Base-by-base conservation (phyloP, 164 flowering plant genomes). In the Platanus orientalis region DNA sequence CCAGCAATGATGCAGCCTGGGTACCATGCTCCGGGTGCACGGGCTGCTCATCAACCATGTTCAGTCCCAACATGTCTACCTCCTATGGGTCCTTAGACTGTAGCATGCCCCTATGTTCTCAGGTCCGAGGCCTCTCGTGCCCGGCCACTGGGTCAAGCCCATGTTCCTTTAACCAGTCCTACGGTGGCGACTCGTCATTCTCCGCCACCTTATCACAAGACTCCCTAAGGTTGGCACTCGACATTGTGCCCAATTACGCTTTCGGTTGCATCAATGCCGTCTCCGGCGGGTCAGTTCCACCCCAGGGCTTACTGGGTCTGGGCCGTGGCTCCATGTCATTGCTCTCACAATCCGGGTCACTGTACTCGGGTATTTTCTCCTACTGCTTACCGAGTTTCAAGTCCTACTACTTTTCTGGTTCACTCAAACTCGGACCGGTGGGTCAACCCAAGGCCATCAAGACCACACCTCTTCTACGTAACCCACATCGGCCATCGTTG, bases 401-500 rank as follows among this genome's bases (percentile, higher is more conserved):
- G 32, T 89, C 96, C 47, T 84, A 79, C 79, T 84, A 80, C 79
- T 93, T 93, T 64, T 89, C 98, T 29, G 95, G 97, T n/a, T 89
- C 97, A 13, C 75, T 94, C 26, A 82, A 73, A 53, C 89, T 94
- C 63, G 98, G 98, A 0, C 86, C 84, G 0, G 19, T 32, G 48
- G 87, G 93, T 24, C 98, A 94, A 63, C 96, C 96, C 75, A 79
- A 73, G 65, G 60, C 1, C 57, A 86, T 89, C 48, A 68, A 53
- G 50, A 81, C 87, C 83, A 94, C 97, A 14, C 97, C 96, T 1
- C 87, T 94, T 27, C 75, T 94, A 0, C 71, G 54, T 1, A 91
- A 79, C 82, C 97, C 95, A 1, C 95, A 72, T 69, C 78, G 96
- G 0, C 92, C 97, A 0, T 84, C 97, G 0, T 71, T 94, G 11